phyloP scores from a whole-genome alignment of 805 yeast species.

The Candida verbasci region DNA sequence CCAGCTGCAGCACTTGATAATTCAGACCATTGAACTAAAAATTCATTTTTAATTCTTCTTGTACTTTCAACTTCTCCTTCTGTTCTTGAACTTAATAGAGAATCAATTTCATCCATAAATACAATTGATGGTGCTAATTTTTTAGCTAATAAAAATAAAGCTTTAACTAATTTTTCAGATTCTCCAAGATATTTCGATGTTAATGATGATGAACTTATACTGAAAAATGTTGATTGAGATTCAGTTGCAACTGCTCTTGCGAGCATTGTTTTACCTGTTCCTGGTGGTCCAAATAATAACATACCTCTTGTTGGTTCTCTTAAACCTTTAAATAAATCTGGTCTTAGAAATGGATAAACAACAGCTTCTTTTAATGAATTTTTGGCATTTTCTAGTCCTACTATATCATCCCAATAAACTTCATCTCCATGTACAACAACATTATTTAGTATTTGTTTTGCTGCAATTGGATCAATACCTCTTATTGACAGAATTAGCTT shows the following conservation, averaged over 20 bases:
- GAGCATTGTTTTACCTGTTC: constrained; percentile 98
- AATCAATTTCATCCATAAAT: constrained; percentile 94
- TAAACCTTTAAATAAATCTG: constrained; percentile 85
- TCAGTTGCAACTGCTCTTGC: constrained; percentile 97
- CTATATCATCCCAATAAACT: constrained; percentile 92
- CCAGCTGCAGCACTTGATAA: constrained; percentile 81
- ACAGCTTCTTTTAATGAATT: constrained; percentile 88
- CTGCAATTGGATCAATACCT: constrained; percentile 78
- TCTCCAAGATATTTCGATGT: constrained; percentile 90
- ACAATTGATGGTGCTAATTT: constrained; percentile 89
- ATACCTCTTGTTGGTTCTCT: constrained; percentile 96
- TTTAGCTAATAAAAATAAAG: constrained; percentile 79
- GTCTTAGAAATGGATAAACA: constrained; percentile 91
- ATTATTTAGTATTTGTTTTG: constrained; percentile 80
- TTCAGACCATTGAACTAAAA: constrained; percentile 92
- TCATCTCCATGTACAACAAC: constrained; percentile 87
- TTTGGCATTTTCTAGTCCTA: constrained; percentile 88
- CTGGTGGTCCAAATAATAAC: constrained; percentile 96
- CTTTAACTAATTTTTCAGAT: constrained; percentile 87
- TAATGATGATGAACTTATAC: constrained; percentile 84
- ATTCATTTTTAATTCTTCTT: constrained; percentile 87
- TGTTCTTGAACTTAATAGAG: constrained; percentile 72
- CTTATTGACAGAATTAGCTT: constrained; percentile 41
- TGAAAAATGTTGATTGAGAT: constrained; percentile 86
- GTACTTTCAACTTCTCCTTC: constrained; percentile 84